Percentiles rank a stretch among this genome's conserved stretches.
These are phyloP conservation scores for Yarrowia keelungensis DNA, from an alignment of 805 yeast genomes.

Conservation along the genomic window DNA sequence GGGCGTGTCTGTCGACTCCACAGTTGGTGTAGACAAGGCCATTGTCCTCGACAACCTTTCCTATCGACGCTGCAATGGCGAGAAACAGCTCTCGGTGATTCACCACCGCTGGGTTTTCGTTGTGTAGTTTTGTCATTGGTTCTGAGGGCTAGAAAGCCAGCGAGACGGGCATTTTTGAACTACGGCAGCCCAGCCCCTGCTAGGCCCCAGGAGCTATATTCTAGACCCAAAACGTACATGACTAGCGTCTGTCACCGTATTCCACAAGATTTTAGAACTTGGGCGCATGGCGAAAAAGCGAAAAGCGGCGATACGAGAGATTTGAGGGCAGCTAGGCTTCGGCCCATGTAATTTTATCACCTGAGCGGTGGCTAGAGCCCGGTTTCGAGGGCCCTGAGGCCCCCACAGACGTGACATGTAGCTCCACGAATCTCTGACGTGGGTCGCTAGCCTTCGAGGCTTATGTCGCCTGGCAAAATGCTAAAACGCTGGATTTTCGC, in stretches of 20 bases:
- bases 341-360: neutral
- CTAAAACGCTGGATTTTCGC: neutral
- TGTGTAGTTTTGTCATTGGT: neutral
- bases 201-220: neutral
- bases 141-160: neutral
- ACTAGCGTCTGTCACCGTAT: constrained; percentile 28
- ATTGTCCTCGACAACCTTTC: constrained; percentile 7
- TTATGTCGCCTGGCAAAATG: neutral
- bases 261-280: neutral
- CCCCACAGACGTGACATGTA: neutral
- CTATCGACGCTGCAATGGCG: constrained; percentile 5
- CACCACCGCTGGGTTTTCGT: constrained; percentile 11
- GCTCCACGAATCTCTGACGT: constrained; percentile 12
- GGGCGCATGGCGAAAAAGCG: constrained; percentile 2
- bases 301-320: neutral
- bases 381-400: neutral
- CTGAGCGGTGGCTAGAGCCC: neutral
- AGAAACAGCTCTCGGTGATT: constrained; percentile 14
- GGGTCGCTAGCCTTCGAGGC: neutral
- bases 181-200: neutral
- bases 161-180: neutral
- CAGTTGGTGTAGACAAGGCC: constrained; percentile 20
- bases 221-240: constrained; percentile 18
- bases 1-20: constrained; percentile 13
- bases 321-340: neutral